Percentiles rank a stretch among this genome's conserved stretches.
phyloP scores from a whole-genome alignment of 2,329 filamentous ascomycete species.

The Neospermospora avenae region DNA sequence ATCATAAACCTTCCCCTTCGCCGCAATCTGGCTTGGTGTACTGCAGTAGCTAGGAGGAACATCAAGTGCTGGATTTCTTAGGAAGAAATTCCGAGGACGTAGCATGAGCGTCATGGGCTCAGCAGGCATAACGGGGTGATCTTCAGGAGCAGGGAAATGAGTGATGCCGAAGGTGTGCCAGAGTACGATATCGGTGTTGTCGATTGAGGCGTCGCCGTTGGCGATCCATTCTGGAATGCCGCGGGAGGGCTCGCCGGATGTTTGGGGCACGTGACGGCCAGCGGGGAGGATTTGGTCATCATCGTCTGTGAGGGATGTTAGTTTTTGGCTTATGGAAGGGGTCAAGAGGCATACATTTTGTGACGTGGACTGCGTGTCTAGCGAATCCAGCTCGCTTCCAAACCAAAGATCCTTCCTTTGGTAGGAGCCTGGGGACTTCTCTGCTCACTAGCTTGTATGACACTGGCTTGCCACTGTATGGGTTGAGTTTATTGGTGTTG shows the following conservation, averaged over 20 bases:
- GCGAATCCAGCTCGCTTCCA: slow-evolving; percentile 58
- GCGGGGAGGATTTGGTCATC: slow-evolving; percentile 59
- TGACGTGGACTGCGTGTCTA: slow-evolving; percentile 56
- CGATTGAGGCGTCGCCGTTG: slow-evolving; percentile 64
- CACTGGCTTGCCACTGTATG: slow-evolving; percentile 79
- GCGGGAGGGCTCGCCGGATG: slow-evolving; percentile 43
- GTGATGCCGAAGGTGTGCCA: slow-evolving; percentile 94
- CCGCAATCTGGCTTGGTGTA: slow-evolving; percentile 66
- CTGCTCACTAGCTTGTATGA: slow-evolving; percentile 88
- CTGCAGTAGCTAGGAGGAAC: slow-evolving; percentile 64
- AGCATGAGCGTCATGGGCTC: slow-evolving; percentile 71
- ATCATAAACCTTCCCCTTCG: slow-evolving; percentile 43
- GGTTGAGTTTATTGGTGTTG: slow-evolving; percentile 81
- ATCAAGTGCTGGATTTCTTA: slow-evolving; percentile 56
- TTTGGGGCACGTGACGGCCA: slow-evolving; percentile 59
- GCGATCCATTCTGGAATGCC: slow-evolving; percentile 46
- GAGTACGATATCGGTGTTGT: slow-evolving; percentile 81
- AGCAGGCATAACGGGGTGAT: slow-evolving; percentile 88
- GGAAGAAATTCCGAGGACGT: slow-evolving; percentile 57
- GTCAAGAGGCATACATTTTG: slow-evolving; percentile 61
- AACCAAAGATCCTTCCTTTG: slow-evolving; percentile 76
- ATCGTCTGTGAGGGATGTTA: slow-evolving; percentile 40
- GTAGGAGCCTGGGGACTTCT: slow-evolving; percentile 74
- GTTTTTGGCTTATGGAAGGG: slow-evolving; percentile 35
- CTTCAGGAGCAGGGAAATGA: slow-evolving; percentile 85